A percentile compares a stretch with the other conserved stretches of the same genome.
Conservation (phyloP, 805 yeast species). For the Saturnispora kantuleensis region DNA sequence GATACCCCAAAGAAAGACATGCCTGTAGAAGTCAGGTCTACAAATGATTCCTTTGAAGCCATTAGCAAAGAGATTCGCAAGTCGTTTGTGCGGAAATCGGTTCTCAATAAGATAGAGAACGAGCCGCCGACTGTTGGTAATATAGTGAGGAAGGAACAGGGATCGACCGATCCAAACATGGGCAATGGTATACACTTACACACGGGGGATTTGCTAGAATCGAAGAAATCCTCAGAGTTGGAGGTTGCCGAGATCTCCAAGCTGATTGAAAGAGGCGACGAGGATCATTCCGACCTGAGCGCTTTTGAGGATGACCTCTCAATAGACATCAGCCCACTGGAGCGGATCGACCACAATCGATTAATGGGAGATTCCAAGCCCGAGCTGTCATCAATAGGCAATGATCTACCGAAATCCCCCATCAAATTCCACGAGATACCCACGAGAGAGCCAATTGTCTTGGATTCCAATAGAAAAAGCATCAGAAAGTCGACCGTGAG, state of each 20-base stretch:
- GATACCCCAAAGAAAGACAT: background rate
- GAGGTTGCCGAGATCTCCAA: conserved; percentile 16
- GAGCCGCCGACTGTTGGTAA: background rate
- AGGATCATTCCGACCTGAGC: conserved; percentile 17
- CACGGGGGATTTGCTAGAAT: background rate
- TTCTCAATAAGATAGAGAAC: background rate
- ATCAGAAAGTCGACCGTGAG: conserved; percentile 13
- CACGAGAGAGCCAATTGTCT: conserved; percentile 23
- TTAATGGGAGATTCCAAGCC: background rate
- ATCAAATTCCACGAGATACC: conserved; percentile 27
- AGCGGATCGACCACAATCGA: conserved; percentile 21
- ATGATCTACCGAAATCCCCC: conserved; percentile 19
- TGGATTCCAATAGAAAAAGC: conserved; percentile 22
- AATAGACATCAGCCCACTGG: conserved; percentile 21
- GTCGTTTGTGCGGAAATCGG: conserved; percentile 21
- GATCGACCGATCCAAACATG: conserved; percentile 4
- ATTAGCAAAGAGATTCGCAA: conserved; percentile 24
- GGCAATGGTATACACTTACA: background rate
- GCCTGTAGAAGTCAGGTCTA: background rate
- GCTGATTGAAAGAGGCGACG: conserved; percentile 14
- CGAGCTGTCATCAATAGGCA: conserved; percentile 8
- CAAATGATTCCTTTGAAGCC: conserved; percentile 23
- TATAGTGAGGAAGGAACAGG: background rate
- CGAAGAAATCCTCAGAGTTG: conserved; percentile 9
- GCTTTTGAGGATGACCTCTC: conserved; percentile 18